Percentiles rank a stretch among this genome's conserved stretches.
phyloP scores from a whole-genome alignment of 2,329 filamentous ascomycete species.

The Hypoxylon sp. region DNA sequence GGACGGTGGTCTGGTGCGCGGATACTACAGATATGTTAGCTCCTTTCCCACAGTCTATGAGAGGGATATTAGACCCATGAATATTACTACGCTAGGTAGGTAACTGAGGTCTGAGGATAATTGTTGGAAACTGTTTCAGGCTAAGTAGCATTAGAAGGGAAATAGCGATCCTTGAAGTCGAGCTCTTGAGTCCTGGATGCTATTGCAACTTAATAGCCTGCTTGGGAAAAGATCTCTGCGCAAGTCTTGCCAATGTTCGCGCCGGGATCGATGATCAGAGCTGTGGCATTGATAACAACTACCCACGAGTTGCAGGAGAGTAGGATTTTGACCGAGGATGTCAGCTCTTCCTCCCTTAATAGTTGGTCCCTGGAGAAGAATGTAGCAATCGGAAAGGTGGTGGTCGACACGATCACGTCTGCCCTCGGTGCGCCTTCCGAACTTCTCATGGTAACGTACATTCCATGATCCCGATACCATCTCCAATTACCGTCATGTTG shows the following conservation, averaged over 20 bases:
- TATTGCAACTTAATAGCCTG: neutral
- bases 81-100: neutral
- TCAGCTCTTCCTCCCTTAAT: neutral
- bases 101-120: neutral
- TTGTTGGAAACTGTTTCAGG: neutral
- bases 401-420: neutral
- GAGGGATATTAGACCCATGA: neutral
- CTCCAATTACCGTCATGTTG: neutral
- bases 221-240: neutral
- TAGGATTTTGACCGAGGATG: conserved; percentile 19
- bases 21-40: neutral
- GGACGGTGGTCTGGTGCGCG: neutral
- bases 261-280: neutral
- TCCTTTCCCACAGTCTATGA: too few species aligned
- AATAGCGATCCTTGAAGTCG: neutral
- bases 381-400: neutral
- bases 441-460: neutral
- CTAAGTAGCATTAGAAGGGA: neutral
- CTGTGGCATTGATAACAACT: conserved; percentile 1
- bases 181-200: neutral
- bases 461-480: neutral
- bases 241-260: neutral
- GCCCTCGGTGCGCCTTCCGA: neutral
- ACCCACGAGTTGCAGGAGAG: conserved; percentile 45
- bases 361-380: neutral